A percentile compares a stretch with the other conserved stretches of the same genome.
Conservation (phyloP, 352 stramenopile genomes). For the Phytophthora brassicae region DNA sequence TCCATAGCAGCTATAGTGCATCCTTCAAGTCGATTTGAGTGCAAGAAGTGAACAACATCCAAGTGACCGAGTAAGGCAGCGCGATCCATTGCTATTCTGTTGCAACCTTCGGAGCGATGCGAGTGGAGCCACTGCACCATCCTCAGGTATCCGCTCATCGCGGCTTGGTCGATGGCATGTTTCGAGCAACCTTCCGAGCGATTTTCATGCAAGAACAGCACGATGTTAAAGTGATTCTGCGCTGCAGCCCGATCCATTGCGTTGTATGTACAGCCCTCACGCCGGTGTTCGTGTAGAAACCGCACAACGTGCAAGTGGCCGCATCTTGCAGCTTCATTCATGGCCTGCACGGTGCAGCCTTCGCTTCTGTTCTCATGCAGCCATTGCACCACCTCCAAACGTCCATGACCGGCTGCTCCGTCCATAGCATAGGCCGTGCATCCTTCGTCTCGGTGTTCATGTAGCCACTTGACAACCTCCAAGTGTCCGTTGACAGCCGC, state of each 20-base stretch:
- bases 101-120: constrained; percentile 27
- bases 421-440: constrained; percentile 23
- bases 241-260: constrained; percentile 35
- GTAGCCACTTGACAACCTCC: constrained; percentile 27
- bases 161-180: constrained; percentile 29
- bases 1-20: constrained; percentile 32
- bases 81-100: constrained; percentile 33
- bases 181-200: constrained; percentile 29
- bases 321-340: constrained; percentile 28
- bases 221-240: constrained; percentile 21
- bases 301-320: constrained; percentile 22
- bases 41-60: constrained; percentile 34
- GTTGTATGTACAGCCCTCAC: constrained; percentile 29
- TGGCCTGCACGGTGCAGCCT: constrained; percentile 23
- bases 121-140: constrained; percentile 32
- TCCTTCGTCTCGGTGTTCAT: constrained; percentile 22
- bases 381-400: constrained; percentile 31
- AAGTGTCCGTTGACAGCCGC: constrained; percentile 27
- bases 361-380: constrained; percentile 29
- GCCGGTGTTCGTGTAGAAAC: constrained; percentile 33
- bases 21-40: constrained; percentile 29
- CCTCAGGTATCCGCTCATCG: constrained; percentile 21
- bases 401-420: constrained; percentile 20
- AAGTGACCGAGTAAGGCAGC: constrained; percentile 29
- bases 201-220: constrained; percentile 31